Conservation (phyloP, 176 grass and related monocot species). For the Ensete ventricosum region DNA sequence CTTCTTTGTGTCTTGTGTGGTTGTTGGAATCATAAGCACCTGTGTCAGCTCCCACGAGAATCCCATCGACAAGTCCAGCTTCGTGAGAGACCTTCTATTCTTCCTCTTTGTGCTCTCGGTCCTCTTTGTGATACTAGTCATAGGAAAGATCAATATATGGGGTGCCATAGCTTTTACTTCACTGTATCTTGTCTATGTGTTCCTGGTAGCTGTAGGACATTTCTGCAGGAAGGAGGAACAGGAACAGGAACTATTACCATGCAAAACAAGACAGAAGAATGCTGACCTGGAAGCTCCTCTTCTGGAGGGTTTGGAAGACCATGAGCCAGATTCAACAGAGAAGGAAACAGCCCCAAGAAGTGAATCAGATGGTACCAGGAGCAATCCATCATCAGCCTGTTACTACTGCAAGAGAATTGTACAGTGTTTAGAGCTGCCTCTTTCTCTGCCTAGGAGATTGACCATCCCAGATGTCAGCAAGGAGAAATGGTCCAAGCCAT, state of each 20-base stretch:
- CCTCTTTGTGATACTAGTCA: constrained; percentile 23
- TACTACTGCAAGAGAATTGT: not conserved
- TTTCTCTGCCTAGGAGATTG: constrained; percentile 44
- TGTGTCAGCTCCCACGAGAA: constrained; percentile 7
- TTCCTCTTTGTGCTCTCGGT: constrained; percentile 36
- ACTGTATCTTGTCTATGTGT: constrained; percentile 55
- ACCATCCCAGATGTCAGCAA: constrained; percentile 59
- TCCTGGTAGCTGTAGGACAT: constrained; percentile 40
- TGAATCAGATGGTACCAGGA: not conserved
- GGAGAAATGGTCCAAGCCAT: constrained; percentile 56
- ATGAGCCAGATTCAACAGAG: not conserved
- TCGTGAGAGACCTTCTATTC: constrained; percentile 45
- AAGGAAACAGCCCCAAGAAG: not conserved
- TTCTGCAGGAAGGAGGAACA: constrained; percentile 10
- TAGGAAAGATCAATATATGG: constrained; percentile 40
- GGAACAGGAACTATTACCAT: constrained; percentile 3
- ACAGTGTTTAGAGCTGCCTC: constrained; percentile 27
- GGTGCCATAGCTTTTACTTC: constrained; percentile 41
- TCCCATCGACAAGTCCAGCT: constrained; percentile 35
- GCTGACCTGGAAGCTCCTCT: constrained; percentile 26
- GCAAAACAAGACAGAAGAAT: not conserved
- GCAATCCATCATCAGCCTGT: not conserved
- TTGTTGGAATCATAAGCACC: constrained; percentile 52
- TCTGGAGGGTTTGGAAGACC: not conserved
- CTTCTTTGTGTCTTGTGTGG: constrained; percentile 55